phyloP scores from a whole-genome alignment of 768 basidiomycete genomes.

The Tubosaeta sp. region DNA sequence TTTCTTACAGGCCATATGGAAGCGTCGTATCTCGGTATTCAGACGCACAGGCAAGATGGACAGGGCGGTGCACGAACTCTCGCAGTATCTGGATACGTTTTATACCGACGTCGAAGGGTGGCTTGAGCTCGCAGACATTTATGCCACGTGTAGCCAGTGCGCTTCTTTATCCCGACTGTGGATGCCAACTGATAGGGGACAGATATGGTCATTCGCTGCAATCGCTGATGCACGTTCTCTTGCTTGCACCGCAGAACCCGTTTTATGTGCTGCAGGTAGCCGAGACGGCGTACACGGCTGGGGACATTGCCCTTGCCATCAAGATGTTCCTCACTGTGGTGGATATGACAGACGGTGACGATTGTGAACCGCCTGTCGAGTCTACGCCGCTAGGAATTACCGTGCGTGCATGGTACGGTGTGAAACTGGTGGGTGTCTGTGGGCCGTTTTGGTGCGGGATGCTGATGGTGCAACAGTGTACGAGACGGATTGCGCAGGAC shows the following conservation, averaged over 20 bases:
- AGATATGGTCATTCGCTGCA: slow-evolving; percentile 75
- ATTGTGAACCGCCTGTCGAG: slow-evolving; percentile 47
- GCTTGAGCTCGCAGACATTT: slow-evolving; percentile 82
- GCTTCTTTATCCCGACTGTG: slow-evolving; percentile 22
- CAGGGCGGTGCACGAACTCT: slow-evolving; percentile 66
- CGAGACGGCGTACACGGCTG: slow-evolving; percentile 80
- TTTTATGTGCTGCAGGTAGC: slow-evolving; percentile 81
- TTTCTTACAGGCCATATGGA: slow-evolving; percentile 55
- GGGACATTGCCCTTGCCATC: slow-evolving; percentile 69
- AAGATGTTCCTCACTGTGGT: slow-evolving; percentile 75
- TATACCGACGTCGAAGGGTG: slow-evolving; percentile 88
- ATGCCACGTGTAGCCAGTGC: slow-evolving; percentile 76
- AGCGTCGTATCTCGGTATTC: slow-evolving; percentile 74
- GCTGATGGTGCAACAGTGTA: slow-evolving; percentile 42
- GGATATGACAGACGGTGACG: slow-evolving; percentile 70
- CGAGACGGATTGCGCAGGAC: slow-evolving; percentile 49
- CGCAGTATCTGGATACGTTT: slow-evolving; percentile 87
- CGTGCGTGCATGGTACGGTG: slow-evolving; percentile 77
- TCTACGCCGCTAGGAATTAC: slow-evolving; percentile 48
- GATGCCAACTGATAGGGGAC: slow-evolving; percentile 1
- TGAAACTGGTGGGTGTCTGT: slow-evolving; percentile 60
- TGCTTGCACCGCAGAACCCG: slow-evolving; percentile 83
- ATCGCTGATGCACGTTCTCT: slow-evolving; percentile 74
- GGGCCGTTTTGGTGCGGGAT: background rate
- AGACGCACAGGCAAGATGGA: slow-evolving; percentile 59